phyloP scores from a whole-genome alignment of 768 basidiomycete genomes.

The Chalciporus sphaerocephalus region DNA sequence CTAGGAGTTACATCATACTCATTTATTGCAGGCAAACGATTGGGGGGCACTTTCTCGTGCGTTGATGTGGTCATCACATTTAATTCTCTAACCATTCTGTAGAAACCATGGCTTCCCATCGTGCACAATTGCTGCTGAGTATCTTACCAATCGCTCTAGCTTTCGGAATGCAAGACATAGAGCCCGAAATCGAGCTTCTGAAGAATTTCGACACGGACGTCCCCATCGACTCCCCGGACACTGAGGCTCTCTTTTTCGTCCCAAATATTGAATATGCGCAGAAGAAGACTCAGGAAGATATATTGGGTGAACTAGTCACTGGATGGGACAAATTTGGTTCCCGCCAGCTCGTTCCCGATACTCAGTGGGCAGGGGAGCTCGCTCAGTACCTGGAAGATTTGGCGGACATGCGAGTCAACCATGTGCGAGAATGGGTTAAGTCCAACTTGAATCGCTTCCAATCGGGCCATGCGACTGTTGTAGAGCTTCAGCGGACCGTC shows the following conservation, averaged over 20 bases:
- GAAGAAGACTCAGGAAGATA: slow-evolving; percentile 8
- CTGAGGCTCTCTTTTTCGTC: slow-evolving; percentile 35
- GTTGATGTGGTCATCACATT: slow-evolving; percentile 10
- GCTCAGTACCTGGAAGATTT: slow-evolving; percentile 38
- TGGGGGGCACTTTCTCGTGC: slow-evolving; percentile 59
- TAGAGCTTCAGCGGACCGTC: slow-evolving; percentile 40
- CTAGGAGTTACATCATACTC: neutral
- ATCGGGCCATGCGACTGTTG: slow-evolving; percentile 41
- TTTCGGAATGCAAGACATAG: slow-evolving; percentile 44
- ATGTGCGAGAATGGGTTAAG: slow-evolving; percentile 49
- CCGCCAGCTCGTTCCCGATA: slow-evolving; percentile 37
- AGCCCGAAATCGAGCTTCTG: slow-evolving; percentile 43
- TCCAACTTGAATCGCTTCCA: slow-evolving; percentile 49
- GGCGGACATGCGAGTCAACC: slow-evolving; percentile 41
- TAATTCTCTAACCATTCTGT: neutral
- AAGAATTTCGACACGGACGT: slow-evolving; percentile 58
- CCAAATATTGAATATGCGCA: slow-evolving; percentile 11
- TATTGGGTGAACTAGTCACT: slow-evolving; percentile 14
- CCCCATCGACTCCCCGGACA: slow-evolving; percentile 36
- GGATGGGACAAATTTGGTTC: slow-evolving; percentile 30
- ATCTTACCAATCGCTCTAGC: slow-evolving; percentile 46
- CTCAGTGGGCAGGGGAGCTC: slow-evolving; percentile 40
- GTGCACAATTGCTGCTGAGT: slow-evolving; percentile 37
- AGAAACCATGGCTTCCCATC: slow-evolving; percentile 48
- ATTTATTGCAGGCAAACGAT: slow-evolving; percentile 46